These are phyloP conservation scores for Astraeus odoratus DNA, from an alignment of 768 basidiomycete genomes.

Conservation along the genomic window DNA sequence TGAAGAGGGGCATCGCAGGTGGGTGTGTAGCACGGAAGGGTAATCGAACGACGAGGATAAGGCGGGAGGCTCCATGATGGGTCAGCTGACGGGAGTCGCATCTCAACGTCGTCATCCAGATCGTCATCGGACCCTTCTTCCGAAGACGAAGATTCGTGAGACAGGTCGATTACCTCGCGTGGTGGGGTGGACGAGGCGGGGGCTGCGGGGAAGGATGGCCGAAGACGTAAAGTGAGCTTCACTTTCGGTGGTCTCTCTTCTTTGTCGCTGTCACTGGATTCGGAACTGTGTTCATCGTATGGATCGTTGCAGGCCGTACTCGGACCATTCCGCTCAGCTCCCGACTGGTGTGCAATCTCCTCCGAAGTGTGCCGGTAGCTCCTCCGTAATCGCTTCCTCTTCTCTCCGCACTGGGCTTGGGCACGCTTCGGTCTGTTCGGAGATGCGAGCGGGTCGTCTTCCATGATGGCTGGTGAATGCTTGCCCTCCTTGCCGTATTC, in stretches of 20 bases:
- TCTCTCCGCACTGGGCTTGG: slow-evolving; percentile 38
- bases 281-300: slow-evolving; percentile 16
- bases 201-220: slow-evolving; percentile 29
- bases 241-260: slow-evolving; percentile 48
- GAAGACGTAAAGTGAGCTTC: slow-evolving; percentile 63
- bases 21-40: slow-evolving; percentile 50
- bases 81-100: slow-evolving; percentile 21
- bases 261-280: slow-evolving; percentile 24
- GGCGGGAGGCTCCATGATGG: slow-evolving; percentile 46
- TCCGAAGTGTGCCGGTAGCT: slow-evolving; percentile 23
- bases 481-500: slow-evolving; percentile 55
- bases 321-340: slow-evolving; percentile 8
- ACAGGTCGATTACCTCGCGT: slow-evolving; percentile 35
- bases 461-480: slow-evolving; percentile 18
- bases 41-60: slow-evolving; percentile 51
- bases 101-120: slow-evolving; percentile 15
- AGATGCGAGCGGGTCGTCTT: slow-evolving; percentile 26
- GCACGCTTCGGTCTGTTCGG: slow-evolving; percentile 35
- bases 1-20: slow-evolving; percentile 31
- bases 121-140: slow-evolving; percentile 30
- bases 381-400: slow-evolving; percentile 36
- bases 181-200: slow-evolving; percentile 11
- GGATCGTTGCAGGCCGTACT: slow-evolving; percentile 22
- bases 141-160: slow-evolving; percentile 32
- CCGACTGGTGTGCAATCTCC: slow-evolving; percentile 6